Evolutionary conservation across 331 rosid genomes (phyloP).

Genomic region (Malus hybrid): DNA sequence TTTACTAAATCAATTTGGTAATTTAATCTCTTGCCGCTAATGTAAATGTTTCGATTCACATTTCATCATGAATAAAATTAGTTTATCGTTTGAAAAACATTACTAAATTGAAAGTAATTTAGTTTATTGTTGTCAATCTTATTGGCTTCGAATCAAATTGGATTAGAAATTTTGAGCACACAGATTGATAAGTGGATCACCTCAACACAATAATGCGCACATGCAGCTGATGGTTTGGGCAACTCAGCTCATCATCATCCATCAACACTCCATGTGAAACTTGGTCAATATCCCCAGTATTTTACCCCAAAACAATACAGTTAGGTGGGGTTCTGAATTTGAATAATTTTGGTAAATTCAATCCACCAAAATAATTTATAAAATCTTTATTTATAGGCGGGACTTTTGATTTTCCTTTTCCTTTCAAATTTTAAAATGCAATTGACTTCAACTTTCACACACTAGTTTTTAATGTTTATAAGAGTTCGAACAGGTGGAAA

Average conservation of each 20-base stretch:
- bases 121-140: neutral
- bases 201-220: conserved; percentile 5
- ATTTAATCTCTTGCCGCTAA: too few relatives aligned
- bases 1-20: too few relatives aligned
- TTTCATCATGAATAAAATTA: too few relatives aligned
- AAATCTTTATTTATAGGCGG: neutral
- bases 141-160: neutral
- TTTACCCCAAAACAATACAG: neutral
- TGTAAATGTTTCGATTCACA: too few relatives aligned
- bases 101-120: too few relatives aligned
- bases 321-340: neutral
- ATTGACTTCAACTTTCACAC: neutral
- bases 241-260: neutral
- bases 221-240: neutral
- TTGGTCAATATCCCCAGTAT: neutral
- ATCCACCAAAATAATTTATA: neutral
- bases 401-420: neutral
- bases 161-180: neutral
- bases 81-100: too few relatives aligned
- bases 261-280: neutral
- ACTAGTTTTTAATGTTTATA: neutral
- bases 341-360: neutral
- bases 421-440: too few relatives aligned
- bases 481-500: neutral
- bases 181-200: neutral